phyloP scores from a whole-genome alignment of 768 basidiomycete species.

The Rhizopogon vesiculosus region DNA sequence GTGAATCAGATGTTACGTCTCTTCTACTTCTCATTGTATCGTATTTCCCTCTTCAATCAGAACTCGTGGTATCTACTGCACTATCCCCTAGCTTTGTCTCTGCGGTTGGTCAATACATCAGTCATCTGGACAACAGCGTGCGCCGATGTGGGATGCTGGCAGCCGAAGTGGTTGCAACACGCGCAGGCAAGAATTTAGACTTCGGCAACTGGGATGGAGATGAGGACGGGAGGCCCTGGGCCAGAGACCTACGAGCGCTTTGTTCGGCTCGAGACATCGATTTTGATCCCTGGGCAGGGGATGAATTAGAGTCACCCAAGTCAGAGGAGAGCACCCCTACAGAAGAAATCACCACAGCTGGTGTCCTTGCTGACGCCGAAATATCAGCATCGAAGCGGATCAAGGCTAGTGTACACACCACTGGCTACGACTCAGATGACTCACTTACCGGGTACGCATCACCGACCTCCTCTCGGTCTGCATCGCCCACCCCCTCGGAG shows the following conservation, averaged over 20 bases:
- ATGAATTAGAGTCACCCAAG: constrained; percentile 2
- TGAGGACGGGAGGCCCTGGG: constrained; percentile 61
- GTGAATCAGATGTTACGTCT: constrained; percentile 59
- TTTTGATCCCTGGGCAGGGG: constrained; percentile 27
- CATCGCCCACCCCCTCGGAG: constrained; percentile 78
- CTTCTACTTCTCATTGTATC: constrained; percentile 64
- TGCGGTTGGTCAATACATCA: constrained; percentile 70
- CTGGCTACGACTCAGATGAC: constrained; percentile 74
- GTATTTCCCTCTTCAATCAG: constrained; percentile 51
- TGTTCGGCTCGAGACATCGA: constrained; percentile 49
- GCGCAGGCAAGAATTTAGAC: too few species aligned
- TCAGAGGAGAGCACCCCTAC: constrained; percentile 4
- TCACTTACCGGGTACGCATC: constrained; percentile 77
- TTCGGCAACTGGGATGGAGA: constrained; percentile 66
- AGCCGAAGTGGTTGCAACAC: constrained; percentile 59
- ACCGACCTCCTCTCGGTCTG: constrained; percentile 57
- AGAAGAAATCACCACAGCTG: constrained; percentile 3
- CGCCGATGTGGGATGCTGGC: constrained; percentile 91
- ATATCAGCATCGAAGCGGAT: constrained; percentile 2
- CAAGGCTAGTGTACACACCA: background rate
- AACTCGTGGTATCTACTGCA: constrained; percentile 40
- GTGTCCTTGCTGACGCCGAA: background rate
- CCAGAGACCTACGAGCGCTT: constrained; percentile 52
- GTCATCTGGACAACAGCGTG: constrained; percentile 68
- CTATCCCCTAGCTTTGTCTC: constrained; percentile 59